Base-by-base conservation (phyloP, 2,329 filamentous ascomycete genomes). In the Sporothrix protearum region DNA sequence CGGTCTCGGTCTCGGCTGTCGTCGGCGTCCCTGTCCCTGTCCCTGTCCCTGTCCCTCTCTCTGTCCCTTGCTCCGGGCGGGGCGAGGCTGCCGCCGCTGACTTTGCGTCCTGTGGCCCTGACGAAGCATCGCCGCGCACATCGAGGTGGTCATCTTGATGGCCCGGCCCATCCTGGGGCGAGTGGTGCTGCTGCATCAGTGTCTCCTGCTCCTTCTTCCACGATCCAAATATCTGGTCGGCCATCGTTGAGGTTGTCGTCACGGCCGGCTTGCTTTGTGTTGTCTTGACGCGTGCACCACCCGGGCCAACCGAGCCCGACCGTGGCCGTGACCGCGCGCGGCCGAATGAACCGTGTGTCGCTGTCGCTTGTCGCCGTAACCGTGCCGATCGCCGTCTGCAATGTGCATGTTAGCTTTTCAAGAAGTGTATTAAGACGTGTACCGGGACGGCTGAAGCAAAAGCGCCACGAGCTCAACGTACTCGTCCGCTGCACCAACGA, bases 221-320 rank as follows among this genome's bases (percentile, higher is more conserved):
- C 75, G 83, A 84, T 76, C 85, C 83, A 75, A 91, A 91, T 69
- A 91, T 81, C 76, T 84, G 85, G 78, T 90, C 88, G 72, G 88
- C 88, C 12, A 85, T 87, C 71, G 86, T 84, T 75, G 88, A 83
- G 84, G 84, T 77, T 85, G 84, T 68, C 51, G 87, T 83, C 47
- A 87, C 83, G 4, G 85, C 85, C 7, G 87, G 89, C 75, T 87
- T 85, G 36, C 87, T 63, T 25, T 51, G 33, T 69, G 67, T 28
- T 59, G 68, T 67, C 25, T 68, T 64, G 22, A 64, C 61, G 3
- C 73, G 71, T 19, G 49, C 69, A 42, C 72, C 33, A 33, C 71
- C 49, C 1, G 73, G 73, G 12, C 73, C 71, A 30, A 70, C 71
- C 49, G 71, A 71, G 19, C 74, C 73, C 0, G 42, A 19, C 19